Percentiles rank a stretch among this genome's conserved stretches.
phyloP scores from a whole-genome alignment of 2,329 filamentous ascomycete species.

The Colletotrichum sp. region DNA sequence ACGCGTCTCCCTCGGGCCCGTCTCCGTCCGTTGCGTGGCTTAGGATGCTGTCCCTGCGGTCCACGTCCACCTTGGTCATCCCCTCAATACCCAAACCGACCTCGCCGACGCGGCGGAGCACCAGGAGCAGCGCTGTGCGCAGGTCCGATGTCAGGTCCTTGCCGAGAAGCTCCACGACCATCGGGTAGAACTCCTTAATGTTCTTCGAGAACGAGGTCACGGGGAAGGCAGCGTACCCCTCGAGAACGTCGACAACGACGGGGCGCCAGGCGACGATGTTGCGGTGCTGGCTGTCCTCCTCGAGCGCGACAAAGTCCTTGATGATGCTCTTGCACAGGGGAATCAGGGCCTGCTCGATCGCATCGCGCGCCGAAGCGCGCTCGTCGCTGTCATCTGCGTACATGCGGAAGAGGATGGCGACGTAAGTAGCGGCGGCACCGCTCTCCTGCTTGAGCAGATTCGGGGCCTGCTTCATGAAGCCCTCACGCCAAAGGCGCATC shows the following conservation, averaged over 20 bases:
- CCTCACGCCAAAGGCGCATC: constrained; percentile 93
- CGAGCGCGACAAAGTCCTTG: constrained; percentile 80
- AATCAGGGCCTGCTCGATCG: constrained; percentile 90
- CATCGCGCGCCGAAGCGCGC: constrained; percentile 76
- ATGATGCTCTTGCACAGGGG: constrained; percentile 97
- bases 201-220: constrained; percentile 80
- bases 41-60: constrained; percentile 45
- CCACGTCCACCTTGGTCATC: constrained; percentile 40
- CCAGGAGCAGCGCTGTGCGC: constrained; percentile 75
- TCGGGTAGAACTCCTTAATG: constrained; percentile 82
- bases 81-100: constrained; percentile 64
- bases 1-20: constrained; percentile 31
- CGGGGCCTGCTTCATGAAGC: constrained; percentile 99
- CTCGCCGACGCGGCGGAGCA: constrained; percentile 86
- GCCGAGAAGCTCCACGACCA: constrained; percentile 80
- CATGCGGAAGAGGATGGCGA: constrained; percentile 96
- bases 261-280: constrained; percentile 98
- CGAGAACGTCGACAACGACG: constrained; percentile 94
- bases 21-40: constrained; percentile 35
- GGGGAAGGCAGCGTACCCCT: constrained; percentile 88
- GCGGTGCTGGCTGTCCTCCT: constrained; percentile 94
- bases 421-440: constrained; percentile 91
- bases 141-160: constrained; percentile 84
- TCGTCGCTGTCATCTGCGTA: constrained; percentile 89
- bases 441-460: constrained; percentile 98